Base-by-base conservation (phyloP, 306 rosid species). In the Malus asiatica region DNA sequence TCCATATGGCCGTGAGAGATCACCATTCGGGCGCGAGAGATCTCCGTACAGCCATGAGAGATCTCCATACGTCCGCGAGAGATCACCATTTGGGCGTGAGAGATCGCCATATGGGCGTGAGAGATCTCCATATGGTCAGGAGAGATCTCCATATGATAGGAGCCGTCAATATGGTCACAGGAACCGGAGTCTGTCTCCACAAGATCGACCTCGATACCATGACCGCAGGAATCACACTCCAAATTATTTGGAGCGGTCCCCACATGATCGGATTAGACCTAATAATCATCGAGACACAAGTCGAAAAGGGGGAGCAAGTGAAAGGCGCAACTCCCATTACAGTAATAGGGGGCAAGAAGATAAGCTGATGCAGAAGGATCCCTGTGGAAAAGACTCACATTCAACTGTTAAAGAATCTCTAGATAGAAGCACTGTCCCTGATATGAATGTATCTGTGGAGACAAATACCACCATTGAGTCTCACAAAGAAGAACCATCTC, bases 151-250 rank as follows among this genome's bases (percentile, higher is more conserved):
- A 10, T 84, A 87, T 69, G 98, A 91, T 33, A 82, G 93, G 78
- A 88, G 81, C 78, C 93, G 95, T 30, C 92, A 83, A 75, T 76
- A 84, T 83, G 98, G 90, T 78, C 92, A 88, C 80, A 87, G 87
- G 52, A 74, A 82, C 78, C 88, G 80, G 61, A 95, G 97, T 86
- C 87, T 89, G 78, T 90, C 93, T 55, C 91, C 97, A 3, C 90
- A 84, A 44, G 96, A 95, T 82, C 86, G 90, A 57, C 66, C 83
- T 66, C 79, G 89, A 48, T 77, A 73, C 70, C 87, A 86, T 73
- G 85, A 86, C 70, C 89, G 76, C 44, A 84, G 88, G 83, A 96
- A 87, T 64, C 74, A 76, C 72, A 87, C 96, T 11, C 90, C 97
- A 18, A 87, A 84, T 83, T 82, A 80, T 78, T 78, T 61, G 68